These are phyloP conservation scores for Taphrina wiesneri DNA, from an alignment of 1,139 yeast species.

Conservation along the genomic window DNA sequence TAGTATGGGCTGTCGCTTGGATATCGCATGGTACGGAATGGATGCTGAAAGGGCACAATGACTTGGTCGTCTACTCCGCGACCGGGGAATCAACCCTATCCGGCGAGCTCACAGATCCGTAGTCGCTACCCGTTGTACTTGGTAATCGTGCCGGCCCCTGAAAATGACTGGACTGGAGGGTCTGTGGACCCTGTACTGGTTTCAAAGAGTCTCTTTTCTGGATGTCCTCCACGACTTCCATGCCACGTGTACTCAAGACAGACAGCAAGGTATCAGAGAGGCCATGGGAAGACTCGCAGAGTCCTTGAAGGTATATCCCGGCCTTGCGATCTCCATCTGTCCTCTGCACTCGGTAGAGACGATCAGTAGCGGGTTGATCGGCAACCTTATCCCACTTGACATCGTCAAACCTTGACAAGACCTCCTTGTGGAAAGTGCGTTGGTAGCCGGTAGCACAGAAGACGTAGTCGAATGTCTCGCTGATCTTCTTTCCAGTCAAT, in stretches of 20 bases:
- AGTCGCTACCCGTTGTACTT: constrained; percentile 10
- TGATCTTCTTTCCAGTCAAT: neutral
- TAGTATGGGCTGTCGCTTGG: no score
- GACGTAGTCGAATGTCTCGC: constrained; percentile 37
- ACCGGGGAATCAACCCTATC: neutral
- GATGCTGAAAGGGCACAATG: no score
- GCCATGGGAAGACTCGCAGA: constrained; percentile 40
- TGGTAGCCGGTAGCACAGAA: constrained; percentile 41
- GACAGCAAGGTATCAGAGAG: constrained; percentile 41
- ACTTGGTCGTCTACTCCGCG: neutral
- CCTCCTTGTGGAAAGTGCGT: constrained; percentile 18
- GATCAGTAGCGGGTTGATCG: constrained; percentile 31
- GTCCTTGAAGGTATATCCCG: constrained; percentile 41
- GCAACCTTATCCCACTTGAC: constrained; percentile 16
- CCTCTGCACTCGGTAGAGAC: constrained; percentile 38
- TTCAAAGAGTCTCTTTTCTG: neutral
- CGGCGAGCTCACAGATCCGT: constrained; percentile 4
- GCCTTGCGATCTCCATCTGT: constrained; percentile 28
- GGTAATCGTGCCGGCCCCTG: neutral
- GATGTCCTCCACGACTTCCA: constrained; percentile 39
- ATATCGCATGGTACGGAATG: no score
- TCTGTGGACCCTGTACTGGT: neutral
- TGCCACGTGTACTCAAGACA: constrained; percentile 40
- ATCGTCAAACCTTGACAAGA: constrained; percentile 32
- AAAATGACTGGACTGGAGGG: neutral